Evolutionary conservation across 2,329 filamentous ascomycete species (phyloP), one percentile per base, ranked within the genome.

Genomic region (Colletotrichum kahawae): DNA sequence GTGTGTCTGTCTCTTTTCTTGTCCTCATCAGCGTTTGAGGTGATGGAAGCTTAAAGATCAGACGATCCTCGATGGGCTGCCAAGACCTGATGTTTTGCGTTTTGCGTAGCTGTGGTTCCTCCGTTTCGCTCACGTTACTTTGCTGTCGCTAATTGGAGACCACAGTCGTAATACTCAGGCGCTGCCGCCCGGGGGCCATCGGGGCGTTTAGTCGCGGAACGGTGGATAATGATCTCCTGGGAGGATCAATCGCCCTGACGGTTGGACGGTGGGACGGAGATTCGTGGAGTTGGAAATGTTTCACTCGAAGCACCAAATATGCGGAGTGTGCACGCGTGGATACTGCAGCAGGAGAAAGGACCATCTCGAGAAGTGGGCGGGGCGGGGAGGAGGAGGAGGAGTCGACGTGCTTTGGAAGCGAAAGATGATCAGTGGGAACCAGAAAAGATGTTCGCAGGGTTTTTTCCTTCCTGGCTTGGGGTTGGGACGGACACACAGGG

Each of bases 41-140:
- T 59, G 66, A 74, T 76, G 51, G 74, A 76, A 76, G 74, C 59
- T 76, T 74, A 74, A 76, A 74, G 24, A 62, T 76, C 60, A 66
- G 74, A 76, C 34, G 70, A 74, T 70, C 74, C 63, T 51, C 63
- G 27, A 57, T 18, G 21, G 27, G 14, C 5, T 67, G 72, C 69
- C 72, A 75, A 72, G 63, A 62, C 51, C 27, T 21, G 38, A 43
- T 51, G 65, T 75, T 74, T 56, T 21, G 43, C 54, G 43, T 64
- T 75, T 67, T 67, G 43, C 38, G 71, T n/a, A 21, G 21, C 62
- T 59, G 43, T 48, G 43, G 69, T 48, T 43, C 57, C 43, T 68
- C 66, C 29, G 71, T 67, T 66, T 54, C 67, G 34, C 36, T 59
- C 57, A 62, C 51, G 36, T 67, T 16, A 36, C 31, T 38, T 48